A percentile compares a stretch with the other conserved stretches of the same genome.
These are phyloP conservation scores for Talaromyces liani DNA, from an alignment of 495 filamentous ascomycete genomes.

Conservation along the genomic window DNA sequence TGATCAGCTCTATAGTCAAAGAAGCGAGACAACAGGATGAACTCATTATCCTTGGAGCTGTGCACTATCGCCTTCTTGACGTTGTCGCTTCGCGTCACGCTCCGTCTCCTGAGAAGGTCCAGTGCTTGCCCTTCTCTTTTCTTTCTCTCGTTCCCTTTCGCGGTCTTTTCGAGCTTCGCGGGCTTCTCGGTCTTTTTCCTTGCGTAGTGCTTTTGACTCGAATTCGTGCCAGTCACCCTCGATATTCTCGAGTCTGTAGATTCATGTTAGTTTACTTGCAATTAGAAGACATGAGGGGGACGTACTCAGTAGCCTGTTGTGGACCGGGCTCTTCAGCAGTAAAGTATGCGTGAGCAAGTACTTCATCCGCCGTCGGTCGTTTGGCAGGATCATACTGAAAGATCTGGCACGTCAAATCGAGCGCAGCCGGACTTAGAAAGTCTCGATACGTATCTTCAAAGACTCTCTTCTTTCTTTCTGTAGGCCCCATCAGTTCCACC, in stretches of 20 bases:
- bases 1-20: not conserved
- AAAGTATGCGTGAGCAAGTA: constrained; percentile 88
- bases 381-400: constrained; percentile 82
- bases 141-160: constrained; percentile 48
- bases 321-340: constrained; percentile 70
- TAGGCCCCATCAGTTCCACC: constrained; percentile 83
- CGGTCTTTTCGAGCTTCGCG: constrained; percentile 48
- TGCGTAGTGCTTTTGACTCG: constrained; percentile 90
- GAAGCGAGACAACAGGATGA: not conserved
- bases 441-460: constrained; percentile 81
- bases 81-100: constrained; percentile 32
- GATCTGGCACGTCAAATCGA: constrained; percentile 73
- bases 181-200: constrained; percentile 72
- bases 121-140: constrained; percentile 36
- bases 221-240: constrained; percentile 99
- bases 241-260: constrained; percentile 64
- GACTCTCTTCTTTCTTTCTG: constrained; percentile 61
- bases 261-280: not conserved
- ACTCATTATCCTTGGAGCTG: not conserved
- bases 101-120: constrained; percentile 24
- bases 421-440: constrained; percentile 63
- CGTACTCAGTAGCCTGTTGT: constrained; percentile 77
- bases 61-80: constrained; percentile 12
- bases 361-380: constrained; percentile 77
- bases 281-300: constrained; percentile 13